phyloP scores from a whole-genome alignment of 352 stramenopile species.

The Detonula confervacea region DNA sequence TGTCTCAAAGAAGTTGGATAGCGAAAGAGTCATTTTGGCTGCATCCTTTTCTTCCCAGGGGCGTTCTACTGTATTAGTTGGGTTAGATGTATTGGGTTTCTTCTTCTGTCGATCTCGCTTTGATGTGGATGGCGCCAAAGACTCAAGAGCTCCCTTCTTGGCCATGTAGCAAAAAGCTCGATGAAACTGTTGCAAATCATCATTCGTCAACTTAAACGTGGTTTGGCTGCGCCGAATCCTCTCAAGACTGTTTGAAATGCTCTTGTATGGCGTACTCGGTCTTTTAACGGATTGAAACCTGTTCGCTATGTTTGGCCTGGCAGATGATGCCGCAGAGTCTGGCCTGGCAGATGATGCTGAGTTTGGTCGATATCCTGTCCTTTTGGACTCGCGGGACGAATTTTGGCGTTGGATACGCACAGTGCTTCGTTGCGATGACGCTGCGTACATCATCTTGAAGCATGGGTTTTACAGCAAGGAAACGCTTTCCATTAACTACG shows the following conservation, averaged over 20 bases:
- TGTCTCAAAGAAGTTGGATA: slow-evolving; percentile 38
- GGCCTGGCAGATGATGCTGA: neutral
- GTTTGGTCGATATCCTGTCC: neutral
- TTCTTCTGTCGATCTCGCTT: slow-evolving; percentile 11
- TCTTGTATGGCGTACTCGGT: slow-evolving; percentile 20
- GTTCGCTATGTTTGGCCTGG: slow-evolving; percentile 25
- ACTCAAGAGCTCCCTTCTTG: slow-evolving; percentile 15
- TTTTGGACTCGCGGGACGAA: slow-evolving; percentile 18
- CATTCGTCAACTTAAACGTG: slow-evolving; percentile 35
- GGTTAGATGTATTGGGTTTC: neutral
- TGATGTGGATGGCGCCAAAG: neutral
- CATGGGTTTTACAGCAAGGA: neutral
- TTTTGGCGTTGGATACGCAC: slow-evolving; percentile 22
- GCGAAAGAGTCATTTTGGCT: slow-evolving; percentile 19
- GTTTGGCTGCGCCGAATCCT: neutral
- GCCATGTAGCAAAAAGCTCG: slow-evolving; percentile 48
- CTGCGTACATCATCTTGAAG: slow-evolving; percentile 13
- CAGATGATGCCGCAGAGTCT: neutral
- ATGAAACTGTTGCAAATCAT: slow-evolving; percentile 48
- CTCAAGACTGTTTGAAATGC: neutral
- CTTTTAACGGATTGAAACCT: slow-evolving; percentile 7
- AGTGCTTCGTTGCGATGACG: slow-evolving; percentile 19
- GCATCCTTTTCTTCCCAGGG: slow-evolving; percentile 36
- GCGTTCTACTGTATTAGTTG: neutral
- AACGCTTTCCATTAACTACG: neutral